phyloP scores from a whole-genome alignment of 2,329 filamentous ascomycete genomes.

The Leptographium flavum region DNA sequence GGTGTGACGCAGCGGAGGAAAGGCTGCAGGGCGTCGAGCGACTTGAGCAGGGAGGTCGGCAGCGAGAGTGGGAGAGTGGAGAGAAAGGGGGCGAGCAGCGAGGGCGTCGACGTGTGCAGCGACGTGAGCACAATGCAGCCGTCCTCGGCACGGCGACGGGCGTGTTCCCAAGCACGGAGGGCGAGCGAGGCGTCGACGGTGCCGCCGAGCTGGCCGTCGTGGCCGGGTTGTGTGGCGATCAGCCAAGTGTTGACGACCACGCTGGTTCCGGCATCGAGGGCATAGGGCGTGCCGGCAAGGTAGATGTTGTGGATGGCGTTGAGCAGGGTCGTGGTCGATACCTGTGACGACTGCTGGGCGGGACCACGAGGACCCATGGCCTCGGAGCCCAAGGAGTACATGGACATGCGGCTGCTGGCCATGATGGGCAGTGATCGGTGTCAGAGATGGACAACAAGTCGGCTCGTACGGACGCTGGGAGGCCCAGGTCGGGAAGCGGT shows the following conservation, averaged over 20 bases:
- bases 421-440: slow-evolving; percentile 24
- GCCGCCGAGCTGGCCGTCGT: slow-evolving; percentile 56
- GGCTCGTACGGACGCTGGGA: background rate
- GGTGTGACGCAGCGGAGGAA: slow-evolving; percentile 82
- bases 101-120: slow-evolving; percentile 77
- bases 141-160: slow-evolving; percentile 84
- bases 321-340: slow-evolving; percentile 84
- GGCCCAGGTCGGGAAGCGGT: background rate
- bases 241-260: slow-evolving; percentile 93
- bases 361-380: slow-evolving; percentile 42
- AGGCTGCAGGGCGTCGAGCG: slow-evolving; percentile 68
- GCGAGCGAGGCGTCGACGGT: slow-evolving; percentile 71
- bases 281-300: slow-evolving; percentile 66
- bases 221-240: slow-evolving; percentile 57
- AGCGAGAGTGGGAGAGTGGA: slow-evolving; percentile 66
- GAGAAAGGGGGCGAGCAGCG: slow-evolving; percentile 68
- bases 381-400: slow-evolving; percentile 54
- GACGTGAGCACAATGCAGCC: slow-evolving; percentile 83
- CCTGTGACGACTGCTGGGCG: slow-evolving; percentile 58
- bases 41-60: slow-evolving; percentile 60
- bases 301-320: slow-evolving; percentile 89
- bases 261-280: slow-evolving; percentile 78
- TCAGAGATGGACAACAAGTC: background rate
- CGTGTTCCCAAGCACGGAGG: slow-evolving; percentile 87
- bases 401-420: slow-evolving; percentile 49